Evolutionary conservation across 371 early-diverging fungal species (phyloP), one percentile per base, ranked within the genome.

Genomic region (Choanephora cucurbitarum): DNA sequence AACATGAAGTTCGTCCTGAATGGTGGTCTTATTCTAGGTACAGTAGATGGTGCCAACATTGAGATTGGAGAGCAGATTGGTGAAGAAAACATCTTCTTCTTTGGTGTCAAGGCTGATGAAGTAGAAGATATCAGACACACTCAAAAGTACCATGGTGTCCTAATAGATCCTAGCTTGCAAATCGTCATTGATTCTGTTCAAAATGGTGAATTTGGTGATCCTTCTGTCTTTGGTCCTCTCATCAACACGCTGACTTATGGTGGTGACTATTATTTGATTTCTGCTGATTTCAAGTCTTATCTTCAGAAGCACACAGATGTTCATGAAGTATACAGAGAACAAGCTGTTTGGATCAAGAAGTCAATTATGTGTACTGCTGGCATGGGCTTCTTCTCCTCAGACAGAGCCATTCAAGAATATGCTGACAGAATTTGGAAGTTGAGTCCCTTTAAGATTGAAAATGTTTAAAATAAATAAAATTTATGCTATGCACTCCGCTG

Each of bases 1-100:
- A 96, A 96, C 84, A 96, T 96, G 95, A 96, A 96, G 81, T 96
- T 96, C 79, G 96, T 95, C 44, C 75, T 96, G 43, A 96, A 96
- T 70, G 95, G 96, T 50, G 96, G 96, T 54, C 69, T 96, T 44
- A 96, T 96, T 67, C 75, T 91, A 40, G 92, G 92, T 63, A 91
- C 92, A 1, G 81, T 91, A 43, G 92, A 91, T 62, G 92, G 92
- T 49, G 96, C 96, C 58, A 96, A 96, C 72, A 91, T 96, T 72
- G 96, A 96, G 69, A 96, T 96, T 69, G 80, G 84, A 53, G 95
- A 96, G 59, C 93, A 96, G 62, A 87, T 94, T 66, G 96, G 96
- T 18, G 82, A 88, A 45, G 96, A 96, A 42, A 93, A 96, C 75
- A 96, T 96, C 69, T 95, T 91, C 72, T 81, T 90, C 71, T 96